Evolutionary conservation across 345 rosid genomes (phyloP).

Genomic region (Carallia pectinifolia): DNA sequence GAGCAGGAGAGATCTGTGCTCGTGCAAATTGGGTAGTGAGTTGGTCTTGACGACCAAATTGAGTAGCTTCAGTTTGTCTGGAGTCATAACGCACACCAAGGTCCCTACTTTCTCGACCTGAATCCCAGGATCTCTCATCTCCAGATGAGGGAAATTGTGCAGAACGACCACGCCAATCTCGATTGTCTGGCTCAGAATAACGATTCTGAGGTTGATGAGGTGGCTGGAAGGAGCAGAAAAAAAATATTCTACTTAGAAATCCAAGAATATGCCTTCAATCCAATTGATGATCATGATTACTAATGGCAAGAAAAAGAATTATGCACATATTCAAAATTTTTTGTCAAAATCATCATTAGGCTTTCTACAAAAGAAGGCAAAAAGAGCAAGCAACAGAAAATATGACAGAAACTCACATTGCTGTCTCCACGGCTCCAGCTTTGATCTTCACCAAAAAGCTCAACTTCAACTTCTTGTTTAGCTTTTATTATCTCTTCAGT

Average conservation of each 20-base stretch:
- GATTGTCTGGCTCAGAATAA: constrained; percentile 76
- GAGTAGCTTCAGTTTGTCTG: constrained; percentile 45
- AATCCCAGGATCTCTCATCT: constrained; percentile 73
- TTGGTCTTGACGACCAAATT: constrained; percentile 51
- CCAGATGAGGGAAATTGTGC: constrained; percentile 53
- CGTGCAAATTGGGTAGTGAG: constrained; percentile 43
- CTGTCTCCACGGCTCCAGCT: constrained; percentile 62
- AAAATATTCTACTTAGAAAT: neutral
- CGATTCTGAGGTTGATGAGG: constrained; percentile 55
- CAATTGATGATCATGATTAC: neutral
- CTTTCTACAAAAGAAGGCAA: neutral
- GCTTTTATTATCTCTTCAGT: constrained; percentile 64
- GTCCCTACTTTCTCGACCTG: constrained; percentile 51
- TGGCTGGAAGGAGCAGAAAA: constrained; percentile 33
- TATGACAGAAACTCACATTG: constrained; percentile 46
- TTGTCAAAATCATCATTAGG: neutral
- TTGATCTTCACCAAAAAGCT: constrained; percentile 74
- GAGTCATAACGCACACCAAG: constrained; percentile 37
- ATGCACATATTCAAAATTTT: neutral
- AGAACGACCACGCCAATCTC: constrained; percentile 85
- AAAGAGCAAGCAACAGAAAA: constrained; percentile 4
- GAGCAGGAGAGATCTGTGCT: constrained; percentile 49
- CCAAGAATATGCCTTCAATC: neutral
- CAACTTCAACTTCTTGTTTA: constrained; percentile 62
- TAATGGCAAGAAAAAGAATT: neutral